Evolutionary conservation across 257 asterid genomes (phyloP), one percentile per base, ranked within the genome.

Genomic region (Prunella vulgaris): DNA sequence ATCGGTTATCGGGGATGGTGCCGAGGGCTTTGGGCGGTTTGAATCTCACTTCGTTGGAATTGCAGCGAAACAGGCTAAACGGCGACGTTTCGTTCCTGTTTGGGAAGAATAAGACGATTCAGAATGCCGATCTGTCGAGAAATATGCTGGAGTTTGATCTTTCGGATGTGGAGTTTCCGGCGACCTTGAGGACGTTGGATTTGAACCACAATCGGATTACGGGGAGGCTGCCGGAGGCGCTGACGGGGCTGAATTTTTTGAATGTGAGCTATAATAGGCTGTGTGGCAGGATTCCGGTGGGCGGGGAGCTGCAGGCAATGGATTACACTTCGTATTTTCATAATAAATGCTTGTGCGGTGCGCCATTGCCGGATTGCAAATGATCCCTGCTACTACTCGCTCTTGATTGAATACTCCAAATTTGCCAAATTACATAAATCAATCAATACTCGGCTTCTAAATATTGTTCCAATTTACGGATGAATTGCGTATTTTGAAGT

Each of bases 51-150:
- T 0, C 4, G n/a, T 24, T 91, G 3, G 81, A 78, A 37, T 57
- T 88, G 9, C 76, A 88, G 0, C 65, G 91, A 0, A 91, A 91
- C 79, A 74, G 20, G 84, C 74, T 91, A 5, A 80, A 69, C 65
- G 96, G 97, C 0, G 96, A 81, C 21, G 66, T 70, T 0, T 79
- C 92, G 0, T 52, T 76, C 74, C 60, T 90, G 84, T 83, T 86
- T 15, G 91, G 88, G 10, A 86, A 69, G 78, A 85, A 79, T 60
- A 83, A 82, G 89, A 79, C 80, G 2, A 30, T 80, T 14, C 60
- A 59, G n/a, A 46, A 15, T 2, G 60, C 57, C 0, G 84, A 83
- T 25, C 22, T 88, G 14, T 84, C 90, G 14, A 82, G 92, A 84
- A 90, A 90, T 51, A 0, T 58, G 79, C 44, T 90, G 42, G 38